Base-by-base conservation (phyloP, 73 alveolate species). In the Paramecium caudatum region DNA sequence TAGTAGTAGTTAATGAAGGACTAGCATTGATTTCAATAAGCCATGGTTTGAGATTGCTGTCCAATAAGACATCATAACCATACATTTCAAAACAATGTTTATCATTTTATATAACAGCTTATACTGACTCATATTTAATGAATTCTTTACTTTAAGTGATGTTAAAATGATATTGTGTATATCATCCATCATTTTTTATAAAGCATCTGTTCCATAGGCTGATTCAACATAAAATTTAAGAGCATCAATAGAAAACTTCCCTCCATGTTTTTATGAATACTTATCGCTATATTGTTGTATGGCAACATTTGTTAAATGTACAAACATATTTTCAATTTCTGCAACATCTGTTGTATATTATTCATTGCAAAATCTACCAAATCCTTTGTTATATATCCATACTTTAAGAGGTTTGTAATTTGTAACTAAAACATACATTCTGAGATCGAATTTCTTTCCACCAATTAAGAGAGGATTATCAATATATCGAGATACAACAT, bases 1-100 rank as follows among this genome's bases (percentile, higher is more conserved):
- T 92, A 6, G 98, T 92, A 6, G 98, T 93, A 21, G 98, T 90
- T 30, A 98, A 92, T 43, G 98, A 93, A 6, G 99, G 99, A 48
- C 99, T 95, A 12, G 99, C 98, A 91, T 97, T 98, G 13, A 97
- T 96, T 82, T 98, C 99, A n/a, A 98, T 94, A 25, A 98, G 92
- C 99, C 99, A 97, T 0, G 99, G 99, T 61, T 97, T 96, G 43
- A 96, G 91, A 62, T 95, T 93, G 9, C 82, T 91, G 91, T 97
- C 99, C 36, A 98, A 85, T 91, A 98, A 94, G 43, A 98, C 96
- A 90, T 98, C 99, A 90, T 98, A 98, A 9, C 99, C 99, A 92
- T 98, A 98, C 95, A 96, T 91, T 91, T 98, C 99, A 90, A 98
- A 98, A 88, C 99, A 97, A 91, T 98, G 99, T 94, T 97, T 97